Conservation (phyloP, 108 stramenopile species). For the Skeletonema tropicum region DNA sequence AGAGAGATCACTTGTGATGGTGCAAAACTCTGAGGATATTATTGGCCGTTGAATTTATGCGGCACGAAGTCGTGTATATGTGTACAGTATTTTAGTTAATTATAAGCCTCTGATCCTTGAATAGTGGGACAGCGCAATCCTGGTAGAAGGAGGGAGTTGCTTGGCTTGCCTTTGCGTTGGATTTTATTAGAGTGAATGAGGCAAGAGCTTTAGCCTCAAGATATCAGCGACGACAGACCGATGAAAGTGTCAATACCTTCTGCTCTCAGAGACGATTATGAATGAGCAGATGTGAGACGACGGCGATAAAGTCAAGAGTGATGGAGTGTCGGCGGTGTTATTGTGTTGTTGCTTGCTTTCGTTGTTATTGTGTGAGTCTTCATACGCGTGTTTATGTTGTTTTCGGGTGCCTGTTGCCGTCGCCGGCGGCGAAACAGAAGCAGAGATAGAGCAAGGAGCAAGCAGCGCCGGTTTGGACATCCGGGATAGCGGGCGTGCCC, state of each 20-base stretch:
- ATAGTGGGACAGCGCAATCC: neutral
- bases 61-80: neutral
- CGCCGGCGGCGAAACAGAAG: neutral
- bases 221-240: slow-evolving; percentile 1
- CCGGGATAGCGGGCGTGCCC: too few relatives aligned
- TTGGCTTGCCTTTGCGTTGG: neutral
- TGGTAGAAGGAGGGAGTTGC: neutral
- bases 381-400: neutral
- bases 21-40: slow-evolving; percentile 6
- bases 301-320: neutral
- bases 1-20: slow-evolving; percentile 5
- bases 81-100: neutral
- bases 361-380: neutral
- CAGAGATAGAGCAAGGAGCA: too few relatives aligned
- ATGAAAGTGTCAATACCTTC: neutral
- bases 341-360: neutral
- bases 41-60: neutral
- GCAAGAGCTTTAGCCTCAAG: too few relatives aligned
- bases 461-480: too few relatives aligned
- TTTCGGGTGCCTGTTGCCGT: neutral
- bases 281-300: neutral
- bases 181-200: too few relatives aligned
- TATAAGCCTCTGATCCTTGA: neutral
- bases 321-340: neutral
- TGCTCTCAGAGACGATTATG: neutral